Conservation (phyloP, 2,329 filamentous ascomycete genomes). For the Diplodia sapinea region DNA sequence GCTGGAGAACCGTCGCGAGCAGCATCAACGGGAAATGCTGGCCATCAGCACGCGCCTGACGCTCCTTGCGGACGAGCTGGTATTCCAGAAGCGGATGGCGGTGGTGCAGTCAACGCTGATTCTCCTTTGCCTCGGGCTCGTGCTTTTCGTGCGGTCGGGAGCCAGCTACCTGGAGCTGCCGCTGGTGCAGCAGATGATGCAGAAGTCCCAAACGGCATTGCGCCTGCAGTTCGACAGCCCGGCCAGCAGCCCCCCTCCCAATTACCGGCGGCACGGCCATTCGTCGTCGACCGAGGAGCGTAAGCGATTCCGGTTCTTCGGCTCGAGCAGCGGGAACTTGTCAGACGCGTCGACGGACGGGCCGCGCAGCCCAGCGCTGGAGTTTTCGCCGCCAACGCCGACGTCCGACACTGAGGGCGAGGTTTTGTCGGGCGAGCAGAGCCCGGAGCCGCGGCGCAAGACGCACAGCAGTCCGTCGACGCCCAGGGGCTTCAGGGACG, state of each 20-base stretch:
- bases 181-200: conserved; percentile 53
- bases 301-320: conserved; percentile 36
- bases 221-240: conserved; percentile 44
- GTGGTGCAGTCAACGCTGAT: conserved; percentile 89
- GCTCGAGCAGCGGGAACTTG: conserved; percentile 27
- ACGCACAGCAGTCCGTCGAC: conserved; percentile 54
- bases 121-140: conserved; percentile 82
- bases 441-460: conserved; percentile 36
- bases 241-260: conserved; percentile 45
- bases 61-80: conserved; percentile 89
- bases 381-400: conserved; percentile 46
- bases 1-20: conserved; percentile 84
- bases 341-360: conserved; percentile 45
- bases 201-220: conserved; percentile 42
- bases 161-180: conserved; percentile 50
- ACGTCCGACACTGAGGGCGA: conserved; percentile 34
- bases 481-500: conserved; percentile 50
- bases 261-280: conserved; percentile 41
- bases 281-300: conserved; percentile 41
- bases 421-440: conserved; percentile 26
- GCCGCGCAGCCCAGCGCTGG: conserved; percentile 39
- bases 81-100: conserved; percentile 84
- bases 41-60: conserved; percentile 81
- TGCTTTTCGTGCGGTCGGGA: conserved; percentile 69
- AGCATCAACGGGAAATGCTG: conserved; percentile 80